Evolutionary conservation across 2,329 filamentous ascomycete genomes (phyloP).

Genomic region (Colletotrichum camelliae): DNA sequence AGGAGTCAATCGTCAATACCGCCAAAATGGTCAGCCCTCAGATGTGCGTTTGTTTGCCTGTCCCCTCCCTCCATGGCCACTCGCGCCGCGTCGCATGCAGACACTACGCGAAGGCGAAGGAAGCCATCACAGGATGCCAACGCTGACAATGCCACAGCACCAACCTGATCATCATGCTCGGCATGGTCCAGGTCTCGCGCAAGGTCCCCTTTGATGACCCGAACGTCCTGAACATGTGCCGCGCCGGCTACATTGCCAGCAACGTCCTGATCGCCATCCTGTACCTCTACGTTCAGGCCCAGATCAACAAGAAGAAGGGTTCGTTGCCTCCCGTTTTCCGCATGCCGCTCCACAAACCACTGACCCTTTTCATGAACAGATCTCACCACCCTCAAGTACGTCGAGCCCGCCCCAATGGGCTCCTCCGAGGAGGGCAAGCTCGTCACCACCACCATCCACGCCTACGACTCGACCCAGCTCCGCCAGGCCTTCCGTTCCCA

Average conservation of each 20-base stretch:
- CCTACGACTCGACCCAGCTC: constrained; percentile 90
- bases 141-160: constrained; percentile 61
- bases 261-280: constrained; percentile 84
- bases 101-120: background rate
- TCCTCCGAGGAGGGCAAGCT: constrained; percentile 94
- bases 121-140: background rate
- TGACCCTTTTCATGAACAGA: constrained; percentile 58
- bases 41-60: constrained; percentile 25
- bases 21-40: constrained; percentile 32
- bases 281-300: constrained; percentile 83
- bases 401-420: constrained; percentile 93
- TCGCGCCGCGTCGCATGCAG: background rate
- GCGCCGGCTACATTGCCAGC: constrained; percentile 60
- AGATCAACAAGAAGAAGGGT: constrained; percentile 99
- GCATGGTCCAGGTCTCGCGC: constrained; percentile 99
- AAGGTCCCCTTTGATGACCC: constrained; percentile 92
- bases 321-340: constrained; percentile 34
- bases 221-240: constrained; percentile 60
- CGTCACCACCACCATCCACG: constrained; percentile 93
- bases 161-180: constrained; percentile 93
- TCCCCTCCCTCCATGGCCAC: background rate
- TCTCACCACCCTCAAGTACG: constrained; percentile 97
- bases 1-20: background rate
- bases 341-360: background rate
- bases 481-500: constrained; percentile 86